These are phyloP conservation scores for Cytauxzoon felis DNA, from an alignment of 169 alveolate genomes.

Conservation along the genomic window DNA sequence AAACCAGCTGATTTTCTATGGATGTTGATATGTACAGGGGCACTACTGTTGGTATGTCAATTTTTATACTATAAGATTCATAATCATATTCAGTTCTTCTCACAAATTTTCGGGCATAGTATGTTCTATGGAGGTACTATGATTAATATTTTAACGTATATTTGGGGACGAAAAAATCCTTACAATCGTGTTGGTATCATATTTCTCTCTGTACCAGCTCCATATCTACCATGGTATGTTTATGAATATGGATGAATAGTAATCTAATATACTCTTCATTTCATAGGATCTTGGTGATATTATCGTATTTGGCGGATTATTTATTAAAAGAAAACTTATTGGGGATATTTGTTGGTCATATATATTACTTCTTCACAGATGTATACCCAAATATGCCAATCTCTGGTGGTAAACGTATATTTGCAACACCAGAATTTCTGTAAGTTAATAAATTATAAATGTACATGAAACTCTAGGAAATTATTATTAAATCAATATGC, in stretches of 20 bases:
- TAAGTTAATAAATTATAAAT: slow-evolving; percentile 36
- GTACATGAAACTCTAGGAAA: slow-evolving; percentile 38
- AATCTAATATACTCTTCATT: not conserved
- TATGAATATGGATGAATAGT: not conserved
- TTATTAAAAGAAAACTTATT: slow-evolving; percentile 79
- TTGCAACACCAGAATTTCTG: slow-evolving; percentile 81
- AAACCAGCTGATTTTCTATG: slow-evolving; percentile 83
- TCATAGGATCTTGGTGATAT: slow-evolving; percentile 72
- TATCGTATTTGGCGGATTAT: slow-evolving; percentile 82
- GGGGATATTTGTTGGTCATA: slow-evolving; percentile 87
- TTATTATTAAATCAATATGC: slow-evolving; percentile 39
- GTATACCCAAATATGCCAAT: slow-evolving; percentile 88
- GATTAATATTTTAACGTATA: slow-evolving; percentile 87
- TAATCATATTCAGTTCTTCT: slow-evolving; percentile 40
- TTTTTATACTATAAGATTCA: too few relatives aligned
- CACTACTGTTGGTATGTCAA: slow-evolving; percentile 60
- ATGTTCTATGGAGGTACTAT: slow-evolving; percentile 86
- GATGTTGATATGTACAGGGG: slow-evolving; percentile 78
- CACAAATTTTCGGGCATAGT: slow-evolving; percentile 73
- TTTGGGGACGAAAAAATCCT: slow-evolving; percentile 89
- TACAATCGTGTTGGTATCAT: slow-evolving; percentile 79
- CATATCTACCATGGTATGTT: slow-evolving; percentile 84
- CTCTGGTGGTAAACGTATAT: slow-evolving; percentile 78
- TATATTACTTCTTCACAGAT: slow-evolving; percentile 86
- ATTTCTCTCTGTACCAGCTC: slow-evolving; percentile 85